Base-by-base conservation (phyloP, 768 basidiomycete genomes). In the Naganishia onofrii region DNA sequence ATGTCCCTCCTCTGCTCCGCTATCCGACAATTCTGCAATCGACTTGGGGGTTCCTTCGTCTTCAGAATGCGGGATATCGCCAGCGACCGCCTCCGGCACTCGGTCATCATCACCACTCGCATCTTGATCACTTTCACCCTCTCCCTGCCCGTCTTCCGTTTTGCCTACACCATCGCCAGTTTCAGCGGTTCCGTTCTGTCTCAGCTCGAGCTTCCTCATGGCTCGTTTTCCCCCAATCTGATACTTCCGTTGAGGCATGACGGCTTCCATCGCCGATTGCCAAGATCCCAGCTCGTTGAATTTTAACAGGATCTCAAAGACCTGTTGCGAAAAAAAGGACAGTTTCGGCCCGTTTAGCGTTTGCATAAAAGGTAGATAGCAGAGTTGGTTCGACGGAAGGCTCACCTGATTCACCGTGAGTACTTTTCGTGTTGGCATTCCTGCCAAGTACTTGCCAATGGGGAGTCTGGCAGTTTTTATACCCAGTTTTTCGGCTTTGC, bases 241-340 rank as follows among this genome's bases (percentile, higher is more conserved):
- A 74, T 95, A 92, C 81, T 99, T 99, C 66, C 96, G 85, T 76
- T 88, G 89, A 0, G 96, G 96, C 66, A 99, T 90, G 63, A 95
- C 91, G n/a, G 86, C 84, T 76, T 90, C 87, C 65, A 99, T 85
- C 0, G 96, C 91, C 68, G 87, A 81, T 77, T 90, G 87, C 96
- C 96, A 99, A 74, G 89, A 85, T 71, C 86, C 85, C 17, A 85
- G 87, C 77, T 92, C 90, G n/a, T 89, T 86, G 90, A 92, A 98
- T 74, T 88, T 87, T 23, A 93, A 81, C 68, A 99, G 84, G 73
- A 98, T 96, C 80, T 95, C 92, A 77, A 94, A 91, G 31, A 90
- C 89, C 84, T 85, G 71, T 1, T 57, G 8, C 10, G 38, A 28
- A 42, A 2, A 42, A 2, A 12, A 3, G 51, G 31, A n/a, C 3